Evolutionary conservation across 306 rosid species (phyloP).

Genomic region (Corylus americana): DNA sequence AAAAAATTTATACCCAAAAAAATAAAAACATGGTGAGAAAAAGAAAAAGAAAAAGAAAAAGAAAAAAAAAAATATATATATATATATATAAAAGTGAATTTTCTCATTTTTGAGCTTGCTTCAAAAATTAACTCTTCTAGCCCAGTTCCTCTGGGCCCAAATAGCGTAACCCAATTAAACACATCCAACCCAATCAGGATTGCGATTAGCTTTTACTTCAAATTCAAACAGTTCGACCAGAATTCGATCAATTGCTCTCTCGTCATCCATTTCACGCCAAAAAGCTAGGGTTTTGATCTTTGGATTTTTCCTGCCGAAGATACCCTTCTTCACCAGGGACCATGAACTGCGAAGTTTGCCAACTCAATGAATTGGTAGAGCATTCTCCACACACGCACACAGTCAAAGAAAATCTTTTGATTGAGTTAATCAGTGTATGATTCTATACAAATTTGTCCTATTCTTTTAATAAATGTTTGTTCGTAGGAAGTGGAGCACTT

Average conservation of each 20-base stretch:
- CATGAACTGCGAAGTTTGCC: slow-evolving; percentile 96
- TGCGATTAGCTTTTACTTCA: background rate
- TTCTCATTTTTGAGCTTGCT: too few relatives aligned
- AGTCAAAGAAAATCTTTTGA: background rate
- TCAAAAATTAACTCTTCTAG: background rate
- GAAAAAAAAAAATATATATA: too few relatives aligned
- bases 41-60: too few relatives aligned
- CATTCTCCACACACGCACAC: background rate
- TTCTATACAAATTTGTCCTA: background rate
- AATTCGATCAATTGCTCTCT: background rate
- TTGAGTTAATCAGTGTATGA: background rate
- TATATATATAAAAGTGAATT: too few relatives aligned
- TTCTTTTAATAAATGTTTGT: background rate
- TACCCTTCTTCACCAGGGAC: slow-evolving; percentile 17
- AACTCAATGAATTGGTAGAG: slow-evolving; percentile 82
- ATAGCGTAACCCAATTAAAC: background rate
- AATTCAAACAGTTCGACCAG: background rate
- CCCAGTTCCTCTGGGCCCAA: background rate
- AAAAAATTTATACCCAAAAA: too few relatives aligned
- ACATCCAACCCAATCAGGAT: background rate
- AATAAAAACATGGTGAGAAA: too few relatives aligned
- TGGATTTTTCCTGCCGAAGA: background rate
- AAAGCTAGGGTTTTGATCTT: slow-evolving; percentile 34
- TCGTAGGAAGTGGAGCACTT: slow-evolving; percentile 82
- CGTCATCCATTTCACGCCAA: background rate